Evolutionary conservation across 2,329 filamentous ascomycete genomes (phyloP).

Genomic region (Amesomyces nigricolor): DNA sequence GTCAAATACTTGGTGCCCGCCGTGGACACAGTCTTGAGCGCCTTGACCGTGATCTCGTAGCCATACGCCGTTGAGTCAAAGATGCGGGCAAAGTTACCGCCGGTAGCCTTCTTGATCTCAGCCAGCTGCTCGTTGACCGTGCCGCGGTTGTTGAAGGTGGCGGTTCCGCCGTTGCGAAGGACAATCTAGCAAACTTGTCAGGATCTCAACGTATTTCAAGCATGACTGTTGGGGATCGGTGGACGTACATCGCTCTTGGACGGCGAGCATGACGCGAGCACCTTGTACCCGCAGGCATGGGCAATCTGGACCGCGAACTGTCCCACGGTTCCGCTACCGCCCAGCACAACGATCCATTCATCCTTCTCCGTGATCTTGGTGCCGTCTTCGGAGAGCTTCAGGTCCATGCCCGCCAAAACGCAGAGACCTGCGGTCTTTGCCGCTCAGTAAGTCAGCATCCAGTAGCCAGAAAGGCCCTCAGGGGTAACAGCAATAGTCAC

Average conservation of each 20-base stretch:
- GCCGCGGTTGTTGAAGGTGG: conserved; percentile 2
- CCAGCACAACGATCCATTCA: conserved; percentile 1
- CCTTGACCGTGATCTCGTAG: background rate
- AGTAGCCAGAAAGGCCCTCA: too few species aligned
- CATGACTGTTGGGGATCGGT: too few species aligned
- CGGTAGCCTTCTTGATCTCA: background rate
- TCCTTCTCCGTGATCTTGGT: background rate
- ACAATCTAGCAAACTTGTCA: background rate
- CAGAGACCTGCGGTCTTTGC: conserved; percentile 1
- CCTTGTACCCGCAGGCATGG: background rate
- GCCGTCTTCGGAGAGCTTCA: background rate
- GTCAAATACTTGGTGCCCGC: background rate
- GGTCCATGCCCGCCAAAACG: background rate
- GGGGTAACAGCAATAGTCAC: too few species aligned
- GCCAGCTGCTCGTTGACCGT: background rate
- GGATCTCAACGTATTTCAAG: too few species aligned
- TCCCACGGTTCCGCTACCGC: background rate
- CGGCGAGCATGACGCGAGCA: background rate
- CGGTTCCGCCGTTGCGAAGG: background rate
- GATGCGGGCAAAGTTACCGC: conserved; percentile 2
- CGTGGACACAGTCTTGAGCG: background rate
- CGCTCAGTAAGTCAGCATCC: too few species aligned
- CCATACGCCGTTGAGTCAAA: background rate
- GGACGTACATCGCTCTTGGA: background rate
- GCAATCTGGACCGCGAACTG: conserved; percentile 5